phyloP scores from a whole-genome alignment of 176 grass and related monocot genomes.

The Secale cereale region DNA sequence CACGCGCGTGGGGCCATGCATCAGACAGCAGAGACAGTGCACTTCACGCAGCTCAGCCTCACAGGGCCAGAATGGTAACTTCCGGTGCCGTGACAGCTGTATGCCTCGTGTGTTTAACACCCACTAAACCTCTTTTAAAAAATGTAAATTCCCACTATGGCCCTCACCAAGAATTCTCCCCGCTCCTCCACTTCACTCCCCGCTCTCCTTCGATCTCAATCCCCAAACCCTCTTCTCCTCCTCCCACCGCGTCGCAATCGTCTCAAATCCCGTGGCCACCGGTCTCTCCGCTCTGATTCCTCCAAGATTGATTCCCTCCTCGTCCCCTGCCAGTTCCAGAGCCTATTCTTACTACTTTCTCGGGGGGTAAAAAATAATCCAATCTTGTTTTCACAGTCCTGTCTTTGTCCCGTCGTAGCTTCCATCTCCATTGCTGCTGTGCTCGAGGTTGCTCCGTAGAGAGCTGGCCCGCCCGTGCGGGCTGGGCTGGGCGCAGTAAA shows the following conservation, averaged over 20 bases:
- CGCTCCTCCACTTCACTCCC: not conserved
- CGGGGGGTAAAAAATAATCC: not conserved
- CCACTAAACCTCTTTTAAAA: not conserved
- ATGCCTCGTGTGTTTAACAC: not conserved
- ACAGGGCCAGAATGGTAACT: not conserved
- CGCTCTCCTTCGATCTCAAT: not conserved
- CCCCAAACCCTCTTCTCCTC: not conserved
- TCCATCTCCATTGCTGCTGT: conserved; percentile 21
- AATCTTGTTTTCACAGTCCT: not conserved
- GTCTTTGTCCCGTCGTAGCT: not conserved
- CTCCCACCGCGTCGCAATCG: conserved; percentile 23
- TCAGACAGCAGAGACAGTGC: not conserved
- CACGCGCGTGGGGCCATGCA: not conserved
- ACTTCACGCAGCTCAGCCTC: not conserved
- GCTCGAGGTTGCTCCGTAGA: not conserved
- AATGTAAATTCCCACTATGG: not conserved
- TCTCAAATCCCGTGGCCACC: conserved; percentile 9
- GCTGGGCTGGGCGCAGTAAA: conserved; percentile 19
- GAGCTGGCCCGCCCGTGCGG: not conserved
- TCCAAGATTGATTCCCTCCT: not conserved
- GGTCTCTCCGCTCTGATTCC: conserved; percentile 1
- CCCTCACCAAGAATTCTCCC: not conserved
- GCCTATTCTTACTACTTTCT: not conserved
- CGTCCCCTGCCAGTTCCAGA: conserved; percentile 8
- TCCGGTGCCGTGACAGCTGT: not conserved